phyloP scores from a whole-genome alignment of 768 basidiomycete genomes.

The Leccinum subtestaceum region DNA sequence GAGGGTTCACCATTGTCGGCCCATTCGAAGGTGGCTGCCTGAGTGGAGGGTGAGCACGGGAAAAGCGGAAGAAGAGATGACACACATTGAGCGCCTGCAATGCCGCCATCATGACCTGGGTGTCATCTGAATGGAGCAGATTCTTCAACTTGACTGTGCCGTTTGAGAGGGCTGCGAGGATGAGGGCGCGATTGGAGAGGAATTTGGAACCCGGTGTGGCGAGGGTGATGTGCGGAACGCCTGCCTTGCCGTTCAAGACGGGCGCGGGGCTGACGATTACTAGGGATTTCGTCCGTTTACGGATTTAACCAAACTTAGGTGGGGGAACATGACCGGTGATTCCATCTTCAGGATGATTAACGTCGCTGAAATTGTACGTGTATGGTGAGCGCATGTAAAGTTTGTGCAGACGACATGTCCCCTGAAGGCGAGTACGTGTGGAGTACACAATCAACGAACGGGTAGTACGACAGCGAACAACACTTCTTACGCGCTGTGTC shows the following conservation, averaged over 20 bases:
- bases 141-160: slow-evolving; percentile 90
- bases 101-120: slow-evolving; percentile 96
- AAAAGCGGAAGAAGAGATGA: neutral
- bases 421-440: no score
- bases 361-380: no score
- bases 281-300: no score
- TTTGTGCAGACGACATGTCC: no score
- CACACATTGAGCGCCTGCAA: slow-evolving; percentile 79
- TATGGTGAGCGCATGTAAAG: no score
- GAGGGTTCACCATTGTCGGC: slow-evolving; percentile 95
- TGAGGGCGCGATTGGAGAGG: slow-evolving; percentile 90
- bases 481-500: no score
- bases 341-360: no score
- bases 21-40: slow-evolving; percentile 94
- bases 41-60: neutral
- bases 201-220: slow-evolving; percentile 95
- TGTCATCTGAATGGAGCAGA: slow-evolving; percentile 94
- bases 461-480: no score
- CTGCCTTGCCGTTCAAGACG: neutral
- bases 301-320: no score
- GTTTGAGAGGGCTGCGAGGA: slow-evolving; percentile 86
- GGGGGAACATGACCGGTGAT: neutral
- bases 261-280: neutral
- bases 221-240: slow-evolving; percentile 51
- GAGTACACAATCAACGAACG: no score